Evolutionary conservation across 2,329 filamentous ascomycete species (phyloP).

Genomic region (Curvularia verruculosa): DNA sequence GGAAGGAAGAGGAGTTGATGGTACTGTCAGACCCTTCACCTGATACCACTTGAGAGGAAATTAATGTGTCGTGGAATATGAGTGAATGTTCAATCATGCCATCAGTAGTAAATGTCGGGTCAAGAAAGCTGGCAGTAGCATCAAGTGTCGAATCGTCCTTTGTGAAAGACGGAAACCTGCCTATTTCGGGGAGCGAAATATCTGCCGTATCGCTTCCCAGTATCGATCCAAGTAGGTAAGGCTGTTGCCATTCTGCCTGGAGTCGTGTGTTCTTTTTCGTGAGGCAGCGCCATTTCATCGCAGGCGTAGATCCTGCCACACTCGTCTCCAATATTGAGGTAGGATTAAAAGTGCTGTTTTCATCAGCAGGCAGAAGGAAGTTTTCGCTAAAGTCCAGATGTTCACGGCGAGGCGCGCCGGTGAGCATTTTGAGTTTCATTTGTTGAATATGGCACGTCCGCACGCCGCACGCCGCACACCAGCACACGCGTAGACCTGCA

Average conservation of each 20-base stretch:
- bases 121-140: conserved; percentile 29
- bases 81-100: conserved; percentile 80
- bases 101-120: conserved; percentile 22
- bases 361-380: conserved; percentile 58
- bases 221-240: conserved; percentile 28
- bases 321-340: conserved; percentile 17
- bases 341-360: conserved; percentile 49
- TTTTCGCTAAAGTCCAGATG: conserved; percentile 62
- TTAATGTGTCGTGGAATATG: conserved; percentile 68
- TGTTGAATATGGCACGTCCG: neutral
- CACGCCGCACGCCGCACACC: conserved; percentile 1
- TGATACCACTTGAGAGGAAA: conserved; percentile 62
- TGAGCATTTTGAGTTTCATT: conserved; percentile 57
- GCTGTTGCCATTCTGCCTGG: conserved; percentile 43
- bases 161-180: conserved; percentile 13
- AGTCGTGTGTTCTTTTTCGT: conserved; percentile 22
- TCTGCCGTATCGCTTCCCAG: conserved; percentile 5
- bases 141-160: conserved; percentile 34
- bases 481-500: neutral
- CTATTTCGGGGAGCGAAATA: conserved; percentile 27
- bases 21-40: conserved; percentile 37
- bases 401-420: conserved; percentile 65
- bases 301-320: conserved; percentile 9
- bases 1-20: conserved; percentile 40
- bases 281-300: conserved; percentile 42